Conservation (phyloP, 306 rosid species). For the Prosopis cineraria region DNA sequence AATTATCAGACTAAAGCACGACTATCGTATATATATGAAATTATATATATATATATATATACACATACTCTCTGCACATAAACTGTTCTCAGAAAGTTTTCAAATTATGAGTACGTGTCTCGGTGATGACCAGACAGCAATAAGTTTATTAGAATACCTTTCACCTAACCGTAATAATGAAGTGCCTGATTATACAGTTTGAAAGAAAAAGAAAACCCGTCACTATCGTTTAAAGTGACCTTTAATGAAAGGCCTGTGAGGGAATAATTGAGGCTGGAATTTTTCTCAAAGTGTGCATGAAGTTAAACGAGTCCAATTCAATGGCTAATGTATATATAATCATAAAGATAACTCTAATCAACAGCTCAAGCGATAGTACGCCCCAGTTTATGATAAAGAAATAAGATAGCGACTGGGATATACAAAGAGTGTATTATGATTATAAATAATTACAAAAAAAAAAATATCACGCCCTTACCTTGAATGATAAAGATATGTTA, state of each 20-base stretch:
- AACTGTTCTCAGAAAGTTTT: background rate
- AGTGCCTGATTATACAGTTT: slow-evolving; percentile 22
- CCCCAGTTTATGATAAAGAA: background rate
- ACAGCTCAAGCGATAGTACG: slow-evolving; percentile 13
- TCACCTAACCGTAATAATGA: slow-evolving; percentile 35
- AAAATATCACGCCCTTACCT: too few species aligned
- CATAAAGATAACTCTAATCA: background rate
- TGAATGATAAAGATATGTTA: too few species aligned
- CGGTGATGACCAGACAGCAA: background rate
- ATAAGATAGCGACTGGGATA: too few species aligned
- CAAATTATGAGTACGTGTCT: background rate
- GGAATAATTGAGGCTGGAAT: slow-evolving; percentile 18
- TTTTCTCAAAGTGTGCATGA: slow-evolving; percentile 20
- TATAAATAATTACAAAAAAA: too few species aligned
- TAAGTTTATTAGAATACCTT: background rate
- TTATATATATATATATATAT: too few species aligned
- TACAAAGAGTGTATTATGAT: too few species aligned
- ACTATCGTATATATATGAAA: background rate
- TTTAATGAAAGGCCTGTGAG: background rate
- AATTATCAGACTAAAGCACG: background rate
- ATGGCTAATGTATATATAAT: slow-evolving; percentile 1
- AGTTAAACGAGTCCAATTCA: slow-evolving; percentile 23
- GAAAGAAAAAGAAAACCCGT: slow-evolving; percentile 1
- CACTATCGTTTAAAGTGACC: slow-evolving; percentile 17
- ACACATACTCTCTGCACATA: too few species aligned